phyloP scores from a whole-genome alignment of 345 rosid genomes.

The Citrus medica region DNA sequence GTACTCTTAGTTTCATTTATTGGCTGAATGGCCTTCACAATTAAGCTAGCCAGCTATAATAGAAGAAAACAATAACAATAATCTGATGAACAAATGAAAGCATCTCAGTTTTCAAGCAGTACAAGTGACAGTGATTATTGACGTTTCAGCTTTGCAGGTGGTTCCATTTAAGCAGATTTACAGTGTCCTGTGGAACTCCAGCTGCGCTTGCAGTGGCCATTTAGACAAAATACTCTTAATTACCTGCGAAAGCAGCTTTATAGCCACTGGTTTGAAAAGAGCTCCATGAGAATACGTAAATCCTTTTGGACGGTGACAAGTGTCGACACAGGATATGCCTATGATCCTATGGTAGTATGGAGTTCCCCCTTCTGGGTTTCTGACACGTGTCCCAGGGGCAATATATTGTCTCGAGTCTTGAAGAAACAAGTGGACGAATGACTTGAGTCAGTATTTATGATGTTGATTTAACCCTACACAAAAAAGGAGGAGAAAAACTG shows the following conservation, averaged over 20 bases:
- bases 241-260: background rate
- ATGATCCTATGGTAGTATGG: background rate
- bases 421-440: background rate
- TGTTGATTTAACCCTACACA: background rate
- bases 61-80: no score
- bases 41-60: no score
- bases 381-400: background rate
- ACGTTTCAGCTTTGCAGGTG: background rate
- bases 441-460: background rate
- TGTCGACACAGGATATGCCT: background rate
- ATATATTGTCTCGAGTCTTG: background rate
- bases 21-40: no score
- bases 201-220: background rate
- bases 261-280: background rate
- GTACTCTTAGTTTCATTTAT: no score
- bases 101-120: conserved; percentile 1
- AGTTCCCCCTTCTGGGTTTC: background rate
- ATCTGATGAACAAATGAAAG: background rate
- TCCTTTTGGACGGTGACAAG: background rate
- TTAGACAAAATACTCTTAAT: background rate
- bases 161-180: background rate
- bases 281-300: background rate
- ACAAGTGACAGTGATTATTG: background rate
- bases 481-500: background rate
- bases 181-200: background rate